Evolutionary conservation across 2,329 filamentous ascomycete species (phyloP).

Genomic region (Leptographium wingfieldii): DNA sequence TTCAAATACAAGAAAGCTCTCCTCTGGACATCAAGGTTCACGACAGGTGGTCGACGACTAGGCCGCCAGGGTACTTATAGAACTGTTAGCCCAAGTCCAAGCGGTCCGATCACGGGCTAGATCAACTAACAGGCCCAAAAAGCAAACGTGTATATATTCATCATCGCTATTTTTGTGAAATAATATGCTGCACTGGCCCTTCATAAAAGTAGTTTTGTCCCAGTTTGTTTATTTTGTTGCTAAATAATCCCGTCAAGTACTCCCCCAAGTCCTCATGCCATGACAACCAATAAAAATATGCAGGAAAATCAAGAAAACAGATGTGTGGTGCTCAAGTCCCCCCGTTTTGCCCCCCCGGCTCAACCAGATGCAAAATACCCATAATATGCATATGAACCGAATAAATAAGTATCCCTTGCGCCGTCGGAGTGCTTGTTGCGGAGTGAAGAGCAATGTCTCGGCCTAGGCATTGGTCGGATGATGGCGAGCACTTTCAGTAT

Average conservation of each 20-base stretch:
- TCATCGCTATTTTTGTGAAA: not conserved
- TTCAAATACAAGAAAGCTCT: too few species aligned
- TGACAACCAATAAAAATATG: not conserved
- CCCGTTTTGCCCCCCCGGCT: not conserved
- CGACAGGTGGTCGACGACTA: too few species aligned
- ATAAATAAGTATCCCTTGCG: not conserved
- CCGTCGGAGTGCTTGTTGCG: not conserved
- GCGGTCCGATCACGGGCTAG: not conserved
- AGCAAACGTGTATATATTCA: not conserved
- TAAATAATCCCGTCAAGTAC: not conserved
- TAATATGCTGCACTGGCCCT: not conserved
- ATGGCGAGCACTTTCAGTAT: not conserved
- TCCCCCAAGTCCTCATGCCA: not conserved
- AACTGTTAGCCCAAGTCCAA: not conserved
- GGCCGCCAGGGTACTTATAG: too few species aligned
- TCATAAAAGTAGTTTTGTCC: not conserved
- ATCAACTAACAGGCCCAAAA: not conserved
- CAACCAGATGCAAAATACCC: not conserved
- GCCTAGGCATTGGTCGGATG: not conserved
- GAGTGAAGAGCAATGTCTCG: not conserved
- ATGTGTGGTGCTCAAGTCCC: not conserved
- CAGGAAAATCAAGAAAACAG: not conserved
- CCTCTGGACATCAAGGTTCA: too few species aligned
- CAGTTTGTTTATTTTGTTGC: not conserved
- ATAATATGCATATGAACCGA: not conserved